Evolutionary conservation across 1,284 basidiomycete species (phyloP).

Genomic region (Microbotryum silenes-acaulis): DNA sequence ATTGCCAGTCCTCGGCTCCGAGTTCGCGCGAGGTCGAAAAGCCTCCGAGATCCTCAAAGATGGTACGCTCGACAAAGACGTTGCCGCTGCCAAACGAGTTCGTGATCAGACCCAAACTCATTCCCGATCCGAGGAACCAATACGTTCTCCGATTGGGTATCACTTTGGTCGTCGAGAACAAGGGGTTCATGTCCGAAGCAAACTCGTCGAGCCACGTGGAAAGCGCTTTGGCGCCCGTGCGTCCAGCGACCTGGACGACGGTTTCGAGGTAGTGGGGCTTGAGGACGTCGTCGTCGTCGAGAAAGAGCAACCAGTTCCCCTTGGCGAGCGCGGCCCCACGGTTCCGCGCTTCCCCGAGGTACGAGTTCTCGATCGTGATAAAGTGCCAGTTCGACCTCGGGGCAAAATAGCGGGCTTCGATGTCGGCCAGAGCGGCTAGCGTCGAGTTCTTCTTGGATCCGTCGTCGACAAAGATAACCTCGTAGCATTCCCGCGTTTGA

Average conservation of each 20-base stretch:
- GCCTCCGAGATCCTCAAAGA: conserved; percentile 22
- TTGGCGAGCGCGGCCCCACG: conserved; percentile 8
- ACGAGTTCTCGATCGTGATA: conserved; percentile 17
- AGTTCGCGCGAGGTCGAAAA: conserved; percentile 31
- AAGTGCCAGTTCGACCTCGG: conserved; percentile 9
- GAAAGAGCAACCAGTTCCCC: conserved; percentile 23
- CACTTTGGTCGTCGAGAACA: not conserved
- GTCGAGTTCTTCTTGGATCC: conserved; percentile 11
- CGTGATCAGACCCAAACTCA: conserved; percentile 17
- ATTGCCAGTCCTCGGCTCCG: conserved; percentile 31
- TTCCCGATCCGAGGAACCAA: conserved; percentile 29
- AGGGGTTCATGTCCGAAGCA: conserved; percentile 26
- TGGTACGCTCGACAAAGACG: conserved; percentile 21
- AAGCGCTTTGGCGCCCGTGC: conserved; percentile 15
- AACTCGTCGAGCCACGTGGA: conserved; percentile 33
- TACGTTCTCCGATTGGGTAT: conserved; percentile 25
- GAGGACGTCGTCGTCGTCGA: conserved; percentile 32
- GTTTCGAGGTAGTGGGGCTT: conserved; percentile 26
- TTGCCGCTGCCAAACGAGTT: conserved; percentile 31
- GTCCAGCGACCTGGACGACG: conserved; percentile 14
- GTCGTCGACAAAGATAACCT: conserved; percentile 30
- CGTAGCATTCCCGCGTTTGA: conserved; percentile 19
- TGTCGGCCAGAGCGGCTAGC: conserved; percentile 5
- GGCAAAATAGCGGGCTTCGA: conserved; percentile 13
- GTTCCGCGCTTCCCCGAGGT: conserved; percentile 30